Percentiles rank a stretch among this genome's conserved stretches.
Conservation (phyloP, 1,284 basidiomycete species). For the Trametes pubescens region DNA sequence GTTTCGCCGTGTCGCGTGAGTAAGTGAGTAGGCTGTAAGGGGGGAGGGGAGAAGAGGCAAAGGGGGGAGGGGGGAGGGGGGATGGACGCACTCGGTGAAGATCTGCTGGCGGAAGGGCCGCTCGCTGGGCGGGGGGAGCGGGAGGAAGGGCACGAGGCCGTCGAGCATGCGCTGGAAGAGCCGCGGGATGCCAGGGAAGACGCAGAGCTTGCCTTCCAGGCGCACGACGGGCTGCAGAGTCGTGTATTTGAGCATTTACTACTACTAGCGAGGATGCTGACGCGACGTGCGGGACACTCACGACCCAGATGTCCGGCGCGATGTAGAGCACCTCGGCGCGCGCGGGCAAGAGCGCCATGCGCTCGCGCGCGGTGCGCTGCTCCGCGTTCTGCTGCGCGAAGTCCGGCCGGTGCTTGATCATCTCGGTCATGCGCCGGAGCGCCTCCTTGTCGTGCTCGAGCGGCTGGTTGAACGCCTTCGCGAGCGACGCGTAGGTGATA, state of each 20-base stretch:
- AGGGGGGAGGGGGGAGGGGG: neutral
- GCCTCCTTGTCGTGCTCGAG: conserved; percentile 86
- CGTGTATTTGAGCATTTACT: neutral
- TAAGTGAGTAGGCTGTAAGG: conserved; percentile 10
- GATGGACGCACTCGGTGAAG: conserved; percentile 70
- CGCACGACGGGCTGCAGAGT: conserved; percentile 79
- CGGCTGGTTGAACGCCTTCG: conserved; percentile 82
- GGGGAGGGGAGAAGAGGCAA: conserved; percentile 2
- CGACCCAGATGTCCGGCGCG: conserved; percentile 84
- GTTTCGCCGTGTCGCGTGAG: conserved; percentile 10
- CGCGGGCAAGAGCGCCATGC: conserved; percentile 88
- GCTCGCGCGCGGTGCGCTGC: conserved; percentile 74
- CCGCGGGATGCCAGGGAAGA: conserved; percentile 91
- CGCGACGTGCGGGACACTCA: too few relatives aligned
- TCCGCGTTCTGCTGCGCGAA: conserved; percentile 73
- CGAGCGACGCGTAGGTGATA: conserved; percentile 90
- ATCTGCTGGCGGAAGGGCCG: conserved; percentile 81
- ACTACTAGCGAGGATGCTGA: too few relatives aligned
- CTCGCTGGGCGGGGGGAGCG: conserved; percentile 74
- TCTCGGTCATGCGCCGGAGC: conserved; percentile 76
- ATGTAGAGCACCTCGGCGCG: conserved; percentile 81
- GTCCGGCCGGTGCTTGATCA: conserved; percentile 61
- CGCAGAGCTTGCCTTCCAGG: conserved; percentile 83
- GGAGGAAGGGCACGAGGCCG: conserved; percentile 75
- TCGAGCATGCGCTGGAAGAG: conserved; percentile 86